Percentiles rank a stretch among this genome's conserved stretches.
Evolutionary conservation across 2,329 filamentous ascomycete species (phyloP).

Genomic region (Ceratocystis diversiconidia): DNA sequence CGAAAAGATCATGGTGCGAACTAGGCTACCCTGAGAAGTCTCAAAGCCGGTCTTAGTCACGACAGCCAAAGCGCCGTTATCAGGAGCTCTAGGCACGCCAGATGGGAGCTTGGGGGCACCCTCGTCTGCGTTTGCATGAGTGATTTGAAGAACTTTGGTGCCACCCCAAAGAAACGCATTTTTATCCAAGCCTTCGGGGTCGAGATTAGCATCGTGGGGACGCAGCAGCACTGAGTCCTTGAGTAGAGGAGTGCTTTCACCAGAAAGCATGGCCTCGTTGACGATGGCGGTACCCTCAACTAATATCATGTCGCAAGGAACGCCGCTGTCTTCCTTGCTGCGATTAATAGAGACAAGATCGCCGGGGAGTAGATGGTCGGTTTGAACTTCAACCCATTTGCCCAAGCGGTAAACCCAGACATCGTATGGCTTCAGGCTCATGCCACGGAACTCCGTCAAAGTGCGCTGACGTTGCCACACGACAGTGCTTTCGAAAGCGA

Average conservation of each 20-base stretch:
- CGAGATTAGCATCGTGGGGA: constrained; percentile 63
- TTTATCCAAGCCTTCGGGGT: constrained; percentile 87
- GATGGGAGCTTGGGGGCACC: constrained; percentile 57
- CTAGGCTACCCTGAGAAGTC: constrained; percentile 92
- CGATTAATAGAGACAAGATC: constrained; percentile 84
- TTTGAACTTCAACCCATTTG: constrained; percentile 78
- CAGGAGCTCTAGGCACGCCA: constrained; percentile 70
- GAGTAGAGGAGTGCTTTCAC: constrained; percentile 88
- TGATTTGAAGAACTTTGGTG: constrained; percentile 92
- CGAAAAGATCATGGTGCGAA: constrained; percentile 98
- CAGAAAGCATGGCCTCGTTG: constrained; percentile 98
- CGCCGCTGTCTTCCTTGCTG: constrained; percentile 92
- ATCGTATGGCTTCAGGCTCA: constrained; percentile 98
- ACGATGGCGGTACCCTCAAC: constrained; percentile 94
- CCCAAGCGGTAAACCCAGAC: constrained; percentile 79
- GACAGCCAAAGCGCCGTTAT: constrained; percentile 85
- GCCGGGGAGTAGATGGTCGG: constrained; percentile 82
- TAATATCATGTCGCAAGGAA: constrained; percentile 92
- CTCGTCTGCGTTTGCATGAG: constrained; percentile 67
- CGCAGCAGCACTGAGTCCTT: constrained; percentile 93
- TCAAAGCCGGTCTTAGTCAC: constrained; percentile 97
- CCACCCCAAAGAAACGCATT: constrained; percentile 93
- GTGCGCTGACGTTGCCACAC: constrained; percentile 98
- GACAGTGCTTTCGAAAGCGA: constrained; percentile 93
- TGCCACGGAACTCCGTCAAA: constrained; percentile 88